A percentile compares a stretch with the other conserved stretches of the same genome.
phyloP scores from a whole-genome alignment of 768 basidiomycete species.

The Pulveroboletus sp. region DNA sequence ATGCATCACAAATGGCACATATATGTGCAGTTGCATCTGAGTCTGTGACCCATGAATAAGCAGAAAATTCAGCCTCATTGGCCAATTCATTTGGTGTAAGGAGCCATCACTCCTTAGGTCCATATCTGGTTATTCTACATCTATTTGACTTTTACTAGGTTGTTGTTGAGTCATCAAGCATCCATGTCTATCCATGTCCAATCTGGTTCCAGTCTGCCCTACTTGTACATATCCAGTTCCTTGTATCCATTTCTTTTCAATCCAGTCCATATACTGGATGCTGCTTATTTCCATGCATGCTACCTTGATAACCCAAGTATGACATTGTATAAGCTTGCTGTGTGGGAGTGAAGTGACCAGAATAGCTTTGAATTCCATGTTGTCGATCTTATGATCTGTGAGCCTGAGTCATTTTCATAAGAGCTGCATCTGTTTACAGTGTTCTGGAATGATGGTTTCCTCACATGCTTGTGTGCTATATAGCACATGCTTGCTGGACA shows the following conservation, averaged over 20 bases:
- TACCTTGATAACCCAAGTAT: background rate
- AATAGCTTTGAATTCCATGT: background rate
- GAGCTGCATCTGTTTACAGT: background rate
- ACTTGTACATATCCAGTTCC: too few species aligned
- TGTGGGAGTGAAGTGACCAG: background rate
- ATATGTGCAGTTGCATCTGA: background rate
- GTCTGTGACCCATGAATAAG: too few species aligned
- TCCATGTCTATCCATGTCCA: too few species aligned
- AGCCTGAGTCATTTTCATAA: background rate
- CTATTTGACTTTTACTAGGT: too few species aligned
- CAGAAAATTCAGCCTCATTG: background rate
- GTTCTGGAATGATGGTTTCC: background rate
- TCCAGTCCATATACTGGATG: too few species aligned
- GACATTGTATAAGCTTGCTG: background rate
- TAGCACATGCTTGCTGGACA: background rate
- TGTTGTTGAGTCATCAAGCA: too few species aligned
- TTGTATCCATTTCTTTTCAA: too few species aligned
- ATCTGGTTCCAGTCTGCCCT: too few species aligned
- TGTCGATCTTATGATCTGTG: background rate
- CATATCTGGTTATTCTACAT: too few species aligned
- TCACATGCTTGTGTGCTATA: background rate
- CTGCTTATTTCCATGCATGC: background rate
- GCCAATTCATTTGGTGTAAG: too few species aligned
- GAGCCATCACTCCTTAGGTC: too few species aligned
- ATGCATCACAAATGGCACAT: background rate